phyloP scores from a whole-genome alignment of 2,329 filamentous ascomycete genomes.

The Elsinoe australis region DNA sequence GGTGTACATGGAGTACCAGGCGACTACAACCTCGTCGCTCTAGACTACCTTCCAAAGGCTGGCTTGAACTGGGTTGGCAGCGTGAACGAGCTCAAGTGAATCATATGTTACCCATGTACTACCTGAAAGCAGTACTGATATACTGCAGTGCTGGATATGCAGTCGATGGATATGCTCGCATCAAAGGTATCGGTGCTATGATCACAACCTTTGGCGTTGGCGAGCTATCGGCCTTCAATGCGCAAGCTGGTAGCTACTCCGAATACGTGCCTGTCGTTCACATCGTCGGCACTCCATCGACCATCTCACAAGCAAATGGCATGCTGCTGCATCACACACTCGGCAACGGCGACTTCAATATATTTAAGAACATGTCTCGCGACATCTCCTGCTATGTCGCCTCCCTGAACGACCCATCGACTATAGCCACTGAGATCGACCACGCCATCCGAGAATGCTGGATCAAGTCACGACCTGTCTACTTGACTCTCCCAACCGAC shows the following conservation, averaged over 20 bases:
- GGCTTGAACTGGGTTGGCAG: slow-evolving; percentile 54
- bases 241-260: slow-evolving; percentile 41
- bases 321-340: slow-evolving; percentile 42
- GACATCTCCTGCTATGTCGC: slow-evolving; percentile 64
- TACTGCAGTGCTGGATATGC: slow-evolving; percentile 35
- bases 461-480: slow-evolving; percentile 67
- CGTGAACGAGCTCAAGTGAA: slow-evolving; percentile 50
- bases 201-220: slow-evolving; percentile 44
- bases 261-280: slow-evolving; percentile 43
- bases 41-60: slow-evolving; percentile 50
- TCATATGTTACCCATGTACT: slow-evolving; percentile 21
- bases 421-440: slow-evolving; percentile 70
- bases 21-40: slow-evolving; percentile 34
- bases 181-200: slow-evolving; percentile 41
- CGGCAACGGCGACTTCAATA: slow-evolving; percentile 62
- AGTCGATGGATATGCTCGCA: slow-evolving; percentile 40
- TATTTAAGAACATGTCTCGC: slow-evolving; percentile 71
- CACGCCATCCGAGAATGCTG: slow-evolving; percentile 67
- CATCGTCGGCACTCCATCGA: slow-evolving; percentile 41
- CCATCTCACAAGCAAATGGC: slow-evolving; percentile 34
- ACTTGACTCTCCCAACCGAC: slow-evolving; percentile 75
- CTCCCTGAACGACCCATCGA: slow-evolving; percentile 60
- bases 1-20: slow-evolving; percentile 46
- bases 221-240: slow-evolving; percentile 42
- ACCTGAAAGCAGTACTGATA: slow-evolving; percentile 18